Evolutionary conservation across 495 filamentous ascomycete species (phyloP).

Genomic region (Aspergillus hancockii): DNA sequence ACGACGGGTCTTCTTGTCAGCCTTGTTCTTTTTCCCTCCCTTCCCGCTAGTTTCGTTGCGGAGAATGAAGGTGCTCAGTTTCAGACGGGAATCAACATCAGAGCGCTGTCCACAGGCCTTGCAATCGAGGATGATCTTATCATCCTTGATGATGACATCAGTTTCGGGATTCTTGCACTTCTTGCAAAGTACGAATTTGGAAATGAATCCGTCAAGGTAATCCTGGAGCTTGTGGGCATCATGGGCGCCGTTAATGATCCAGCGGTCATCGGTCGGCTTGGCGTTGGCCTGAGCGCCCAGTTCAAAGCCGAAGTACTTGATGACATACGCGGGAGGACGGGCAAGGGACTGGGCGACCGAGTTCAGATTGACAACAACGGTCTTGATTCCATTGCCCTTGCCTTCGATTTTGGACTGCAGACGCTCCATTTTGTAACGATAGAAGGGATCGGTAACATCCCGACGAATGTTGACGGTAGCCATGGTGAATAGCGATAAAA

Average conservation of each 20-base stretch:
- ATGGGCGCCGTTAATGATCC: constrained; percentile 99
- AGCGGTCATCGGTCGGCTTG: constrained; percentile 94
- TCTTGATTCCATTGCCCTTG: constrained; percentile 97
- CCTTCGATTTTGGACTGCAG: constrained; percentile 99
- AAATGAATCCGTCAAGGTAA: constrained; percentile 96
- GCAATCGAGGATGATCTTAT: constrained; percentile 88
- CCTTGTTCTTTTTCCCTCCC: constrained; percentile 94
- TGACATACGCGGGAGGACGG: constrained; percentile 89
- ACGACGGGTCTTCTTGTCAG: constrained; percentile 78
- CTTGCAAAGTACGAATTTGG: constrained; percentile 97
- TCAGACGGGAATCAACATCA: constrained; percentile 87
- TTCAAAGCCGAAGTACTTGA: constrained; percentile 99
- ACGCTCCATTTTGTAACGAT: constrained; percentile 99
- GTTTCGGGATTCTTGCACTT: constrained; percentile 99
- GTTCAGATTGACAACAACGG: constrained; percentile 94
- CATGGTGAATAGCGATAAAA: constrained; percentile 61
- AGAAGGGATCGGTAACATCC: constrained; percentile 98
- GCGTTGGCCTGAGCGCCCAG: constrained; percentile 97
- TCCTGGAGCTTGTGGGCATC: constrained; percentile 95
- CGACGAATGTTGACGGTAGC: constrained; percentile 96
- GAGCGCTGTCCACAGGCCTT: constrained; percentile 95
- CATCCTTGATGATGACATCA: constrained; percentile 90
- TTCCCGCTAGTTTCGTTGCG: constrained; percentile 82
- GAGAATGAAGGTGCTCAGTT: constrained; percentile 95
- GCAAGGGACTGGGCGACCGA: constrained; percentile 91